phyloP scores from a whole-genome alignment of 1,284 basidiomycete species.

The Ustilago loliicola region DNA sequence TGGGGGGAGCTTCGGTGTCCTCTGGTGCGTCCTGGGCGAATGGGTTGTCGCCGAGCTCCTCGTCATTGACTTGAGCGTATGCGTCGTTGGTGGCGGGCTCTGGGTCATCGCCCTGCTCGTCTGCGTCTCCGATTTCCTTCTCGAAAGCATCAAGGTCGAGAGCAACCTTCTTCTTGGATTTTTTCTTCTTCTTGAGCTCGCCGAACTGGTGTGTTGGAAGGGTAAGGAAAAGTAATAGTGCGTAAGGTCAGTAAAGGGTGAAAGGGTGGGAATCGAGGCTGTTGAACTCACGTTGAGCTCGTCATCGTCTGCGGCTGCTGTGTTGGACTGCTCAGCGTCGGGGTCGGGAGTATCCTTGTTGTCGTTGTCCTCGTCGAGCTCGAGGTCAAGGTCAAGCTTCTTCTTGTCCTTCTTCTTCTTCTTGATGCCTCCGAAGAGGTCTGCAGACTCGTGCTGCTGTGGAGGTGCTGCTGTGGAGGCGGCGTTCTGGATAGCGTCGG shows the following conservation, averaged over 20 bases:
- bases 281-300: conserved; percentile 68
- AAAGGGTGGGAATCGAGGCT: not conserved
- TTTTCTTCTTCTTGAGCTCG: conserved; percentile 74
- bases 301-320: conserved; percentile 56
- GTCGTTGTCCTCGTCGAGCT: conserved; percentile 54
- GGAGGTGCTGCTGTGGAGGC: conserved; percentile 24
- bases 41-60: conserved; percentile 64
- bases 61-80: conserved; percentile 74
- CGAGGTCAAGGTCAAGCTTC: conserved; percentile 80
- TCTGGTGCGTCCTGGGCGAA: conserved; percentile 55
- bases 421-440: conserved; percentile 88
- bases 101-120: conserved; percentile 71
- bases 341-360: conserved; percentile 56
- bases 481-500: conserved; percentile 30
- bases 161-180: conserved; percentile 69
- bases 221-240: not conserved
- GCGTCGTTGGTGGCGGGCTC: conserved; percentile 71
- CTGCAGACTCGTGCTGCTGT: conserved; percentile 77
- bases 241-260: conserved; percentile 15
- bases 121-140: conserved; percentile 70
- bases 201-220: conserved; percentile 69
- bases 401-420: conserved; percentile 91
- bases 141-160: conserved; percentile 71
- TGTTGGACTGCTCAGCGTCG: conserved; percentile 42
- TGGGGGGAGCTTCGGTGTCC: conserved; percentile 37